Evolutionary conservation across 1,139 yeast species (phyloP), one percentile per base, ranked within the genome.

Genomic region (Suhomyces guaymorum): DNA sequence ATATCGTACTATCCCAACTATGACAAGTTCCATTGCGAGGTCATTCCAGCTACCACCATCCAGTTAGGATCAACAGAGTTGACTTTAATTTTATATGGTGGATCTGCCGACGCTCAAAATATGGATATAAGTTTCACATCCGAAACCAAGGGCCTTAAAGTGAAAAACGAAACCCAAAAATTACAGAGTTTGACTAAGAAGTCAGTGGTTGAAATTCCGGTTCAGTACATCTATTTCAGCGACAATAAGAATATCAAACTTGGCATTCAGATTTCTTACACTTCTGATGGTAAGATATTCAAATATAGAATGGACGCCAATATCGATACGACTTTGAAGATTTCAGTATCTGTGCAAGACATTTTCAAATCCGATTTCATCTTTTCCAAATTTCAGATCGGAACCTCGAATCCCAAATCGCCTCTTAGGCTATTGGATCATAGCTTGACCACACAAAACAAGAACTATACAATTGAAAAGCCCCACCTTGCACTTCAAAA

Each of bases 311-410:
- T 62, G 3, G 55, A 55, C 4, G 55, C 56, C 30, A 52, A 48
- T 5, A 48, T 82, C 6, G 81, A 80, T 39, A 70, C 79, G 4
- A 63, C 78, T 1, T 62, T 85, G 23, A 61, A 70, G 10, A 54
- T 80, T 5, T 81, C 89, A 1, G 90, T 85, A 1, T 76, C 86
- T 2, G 94, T 85, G 2, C 90, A 83, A 49, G 95, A 86, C 54
- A 78, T 80, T 10, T 84, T 84, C 61, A 75, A 75, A 39, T 54
- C 72, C 1, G 58, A 71, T 7, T 66, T 67, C 33, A 62, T 85
- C 2, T 82, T 75, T 47, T 80, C 90, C 3, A 80, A 78, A 45
- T 85, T 82, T 50, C 78, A 82, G 15, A 68, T 85, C 28, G 82
- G 88, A 8, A 72, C 88, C 3, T 67, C 82, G 2, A 70, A 70